A percentile compares a stretch with the other conserved stretches of the same genome.
Conservation (phyloP, 2,329 filamentous ascomycete genomes). For the Madurella fahalii region DNA sequence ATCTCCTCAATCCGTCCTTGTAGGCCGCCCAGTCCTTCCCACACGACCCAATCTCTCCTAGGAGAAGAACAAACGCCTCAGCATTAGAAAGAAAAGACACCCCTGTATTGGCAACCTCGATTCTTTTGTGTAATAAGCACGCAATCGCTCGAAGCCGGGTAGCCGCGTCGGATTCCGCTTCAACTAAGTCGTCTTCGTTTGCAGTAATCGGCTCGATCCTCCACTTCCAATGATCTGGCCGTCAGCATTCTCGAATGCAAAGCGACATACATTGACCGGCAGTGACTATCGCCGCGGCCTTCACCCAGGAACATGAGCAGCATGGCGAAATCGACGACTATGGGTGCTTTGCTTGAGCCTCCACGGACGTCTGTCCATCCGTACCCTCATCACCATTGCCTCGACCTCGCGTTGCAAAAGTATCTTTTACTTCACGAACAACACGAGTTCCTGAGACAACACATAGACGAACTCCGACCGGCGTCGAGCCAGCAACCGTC, state of each 20-base stretch:
- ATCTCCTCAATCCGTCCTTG: not conserved
- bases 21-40: not conserved
- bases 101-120: not conserved
- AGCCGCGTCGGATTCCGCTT: not conserved
- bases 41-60: not conserved
- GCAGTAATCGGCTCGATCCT: not conserved
- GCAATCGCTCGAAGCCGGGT: conserved; percentile 7
- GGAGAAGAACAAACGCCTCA: not conserved
- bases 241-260: conserved; percentile 12
- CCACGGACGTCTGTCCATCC: conserved; percentile 11
- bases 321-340: conserved; percentile 8
- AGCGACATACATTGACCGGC: conserved; percentile 13
- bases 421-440: conserved; percentile 52
- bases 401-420: conserved; percentile 49
- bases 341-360: conserved; percentile 13
- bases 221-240: conserved; percentile 23
- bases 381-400: conserved; percentile 32
- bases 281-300: conserved; percentile 8
- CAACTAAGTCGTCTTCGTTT: not conserved
- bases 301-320: conserved; percentile 9
- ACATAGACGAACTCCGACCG: conserved; percentile 49
- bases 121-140: conserved; percentile 11
- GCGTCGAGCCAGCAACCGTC: conserved; percentile 22
- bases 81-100: not conserved
- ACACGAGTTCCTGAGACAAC: conserved; percentile 49